Conservation (phyloP, 1,284 basidiomycete species). For the Irpex sp. region DNA sequence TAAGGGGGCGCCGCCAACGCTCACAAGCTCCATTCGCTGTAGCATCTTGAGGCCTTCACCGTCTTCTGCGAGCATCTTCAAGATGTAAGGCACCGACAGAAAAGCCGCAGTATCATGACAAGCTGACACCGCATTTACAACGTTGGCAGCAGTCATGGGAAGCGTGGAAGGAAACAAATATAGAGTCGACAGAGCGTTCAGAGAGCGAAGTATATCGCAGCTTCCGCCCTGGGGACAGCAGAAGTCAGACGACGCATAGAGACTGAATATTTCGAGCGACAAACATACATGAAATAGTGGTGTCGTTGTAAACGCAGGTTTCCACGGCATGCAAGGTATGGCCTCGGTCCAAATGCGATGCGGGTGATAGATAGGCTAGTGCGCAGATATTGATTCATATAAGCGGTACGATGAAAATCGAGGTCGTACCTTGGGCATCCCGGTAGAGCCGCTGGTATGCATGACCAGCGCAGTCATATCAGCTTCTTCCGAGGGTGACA, state of each 20-base stretch:
- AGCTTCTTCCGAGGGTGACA: slow-evolving; percentile 3
- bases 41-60: slow-evolving; percentile 8
- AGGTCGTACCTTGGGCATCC: slow-evolving; percentile 9
- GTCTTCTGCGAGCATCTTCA: slow-evolving; percentile 12
- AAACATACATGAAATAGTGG: slow-evolving; percentile 12
- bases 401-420: background rate
- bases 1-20: slow-evolving; percentile 12
- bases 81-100: slow-evolving; percentile 12
- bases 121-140: slow-evolving; percentile 4
- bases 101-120: slow-evolving; percentile 6
- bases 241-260: background rate
- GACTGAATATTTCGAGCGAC: background rate
- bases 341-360: slow-evolving; percentile 13
- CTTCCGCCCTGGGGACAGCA: slow-evolving; percentile 7
- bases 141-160: slow-evolving; percentile 8
- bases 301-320: slow-evolving; percentile 13
- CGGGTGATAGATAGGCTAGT: slow-evolving; percentile 11
- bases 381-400: background rate
- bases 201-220: slow-evolving; percentile 10
- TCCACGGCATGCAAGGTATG: slow-evolving; percentile 11
- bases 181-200: slow-evolving; percentile 10
- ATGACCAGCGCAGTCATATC: slow-evolving; percentile 9
- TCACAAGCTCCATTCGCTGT: slow-evolving; percentile 10
- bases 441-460: slow-evolving; percentile 14
- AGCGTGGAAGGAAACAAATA: slow-evolving; percentile 10